Percentiles rank a stretch among this genome's conserved stretches.
phyloP scores from a whole-genome alignment of 495 filamentous ascomycete species.

The Neurospora discreta region DNA sequence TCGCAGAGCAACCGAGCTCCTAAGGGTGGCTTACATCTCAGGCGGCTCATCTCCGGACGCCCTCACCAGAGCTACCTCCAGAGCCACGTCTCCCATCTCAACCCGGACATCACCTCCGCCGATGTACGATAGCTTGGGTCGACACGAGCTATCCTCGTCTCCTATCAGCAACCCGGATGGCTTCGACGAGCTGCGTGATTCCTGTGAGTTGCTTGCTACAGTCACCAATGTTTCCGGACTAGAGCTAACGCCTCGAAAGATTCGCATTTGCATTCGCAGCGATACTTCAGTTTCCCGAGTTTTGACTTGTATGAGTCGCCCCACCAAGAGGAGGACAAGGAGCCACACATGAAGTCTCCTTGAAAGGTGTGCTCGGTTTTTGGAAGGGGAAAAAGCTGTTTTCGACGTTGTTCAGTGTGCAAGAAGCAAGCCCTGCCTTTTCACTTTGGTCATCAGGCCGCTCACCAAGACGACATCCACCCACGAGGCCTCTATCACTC shows the following conservation, averaged over 20 bases:
- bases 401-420: not conserved
- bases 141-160: conserved; percentile 19
- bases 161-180: conserved; percentile 18
- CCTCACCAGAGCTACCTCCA: conserved; percentile 20
- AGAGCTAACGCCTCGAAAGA: conserved; percentile 6
- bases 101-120: conserved; percentile 15
- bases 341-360: conserved; percentile 16
- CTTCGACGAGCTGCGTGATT: conserved; percentile 18
- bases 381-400: not conserved
- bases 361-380: conserved; percentile 4
- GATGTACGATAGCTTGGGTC: conserved; percentile 23
- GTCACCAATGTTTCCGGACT: not conserved
- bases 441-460: not conserved
- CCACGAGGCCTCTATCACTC: not conserved
- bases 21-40: conserved; percentile 41
- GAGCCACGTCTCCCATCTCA: conserved; percentile 24
- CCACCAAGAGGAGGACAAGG: conserved; percentile 27
- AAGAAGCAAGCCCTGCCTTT: not conserved
- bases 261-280: conserved; percentile 21
- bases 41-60: conserved; percentile 22
- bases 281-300: conserved; percentile 48
- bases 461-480: not conserved
- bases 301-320: conserved; percentile 39
- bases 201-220: conserved; percentile 11
- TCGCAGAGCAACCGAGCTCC: conserved; percentile 38